Evolutionary conservation across 169 alveolate species (phyloP), one percentile per base, ranked within the genome.

Genomic region (Babesia divergens): DNA sequence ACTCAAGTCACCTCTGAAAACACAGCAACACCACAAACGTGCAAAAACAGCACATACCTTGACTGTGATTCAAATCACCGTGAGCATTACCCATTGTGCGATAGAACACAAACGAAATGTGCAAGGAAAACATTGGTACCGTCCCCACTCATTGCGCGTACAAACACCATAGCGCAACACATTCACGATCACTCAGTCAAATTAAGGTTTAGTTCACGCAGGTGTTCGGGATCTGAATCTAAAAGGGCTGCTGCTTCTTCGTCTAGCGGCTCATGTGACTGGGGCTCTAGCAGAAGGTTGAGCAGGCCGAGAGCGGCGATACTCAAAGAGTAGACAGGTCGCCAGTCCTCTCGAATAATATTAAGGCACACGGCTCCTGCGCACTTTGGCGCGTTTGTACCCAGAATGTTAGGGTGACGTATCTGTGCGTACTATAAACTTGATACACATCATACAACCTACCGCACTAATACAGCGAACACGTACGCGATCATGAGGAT

Each of bases 311-410:
- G 71, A 38, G 92, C 91, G n/a, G 91, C 93, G 40, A 93, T 87
- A 43, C 86, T 79, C 22, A 92, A 75, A n/a, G 94, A 89, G 53
- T 89, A 87, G 55, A 91, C 92, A 16, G 97, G 97, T 55, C 87
- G 90, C 97, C 98, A 94, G 66, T 93, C 98, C 49, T 91, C 98
- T 81, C 97, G 82, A 37, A 94, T 72, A 38, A 93, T 92, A 65
- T 93, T 94, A 24, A 94, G 68, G 62, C 98, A 94, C 20, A 94
- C 97, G 56, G 94, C 94, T 44, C 98, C 98, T 13, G 59, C 53
- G 40, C 84, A 74, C 47, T 58, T 74, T 7, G 67, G 74, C 20
- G 84, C 84, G 56, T 74, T 62, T 9, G 67, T 16, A 22, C 84
- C 84, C 68, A 74, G 55, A 26, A 74, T 74, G 50, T 74, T 74